Base-by-base conservation (phyloP, 2,329 filamentous ascomycete species). In the Cercospora canescens region DNA sequence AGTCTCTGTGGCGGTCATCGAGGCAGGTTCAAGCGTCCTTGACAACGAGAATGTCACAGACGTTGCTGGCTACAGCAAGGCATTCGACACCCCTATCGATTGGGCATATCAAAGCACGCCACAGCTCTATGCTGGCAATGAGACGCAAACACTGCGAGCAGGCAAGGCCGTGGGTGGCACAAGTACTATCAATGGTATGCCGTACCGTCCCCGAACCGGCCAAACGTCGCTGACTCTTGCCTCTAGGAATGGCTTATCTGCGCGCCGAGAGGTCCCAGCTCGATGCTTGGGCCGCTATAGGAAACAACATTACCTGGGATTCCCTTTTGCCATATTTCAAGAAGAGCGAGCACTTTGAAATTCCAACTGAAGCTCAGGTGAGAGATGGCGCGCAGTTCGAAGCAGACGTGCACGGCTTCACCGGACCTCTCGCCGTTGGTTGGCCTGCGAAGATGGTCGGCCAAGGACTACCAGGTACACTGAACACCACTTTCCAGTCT, bases 1-100 rank as follows among this genome's bases (percentile, higher is more conserved):
- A 9, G 35, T 72, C 76, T 67, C 74, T 67, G 18, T 80, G 75
- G 78, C 75, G 32, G 16, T 69, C 52, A 30, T 68, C 64, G 55
- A 72, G 64, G 63, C 65, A 45, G 67, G 65, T 21, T 52, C 37
- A 4, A 50, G 41, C 14, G 62, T 63, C 7, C 61, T 62, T 37
- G 58, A 66, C 57, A 64, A 68, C 41, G 34, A 57, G 3, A 72
- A 72, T 24, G 65, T 68, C 1, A 69, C 65, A 3, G 85, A 82
- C 75, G 79, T 77, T 61, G 84, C 81, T 64, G 71, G 81, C 3
- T 78, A 78, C 5, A 74, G 84, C 16, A 70, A 80, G 3, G 81
- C 81, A 0, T 57, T 67, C 28, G 67, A 58, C 11, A 67, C 64
- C 4, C 62, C 63, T 9, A 69, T 71, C 56, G 73, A 74, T 62